Evolutionary conservation across 805 yeast species (phyloP).

Genomic region (Komagataella pastoris): DNA sequence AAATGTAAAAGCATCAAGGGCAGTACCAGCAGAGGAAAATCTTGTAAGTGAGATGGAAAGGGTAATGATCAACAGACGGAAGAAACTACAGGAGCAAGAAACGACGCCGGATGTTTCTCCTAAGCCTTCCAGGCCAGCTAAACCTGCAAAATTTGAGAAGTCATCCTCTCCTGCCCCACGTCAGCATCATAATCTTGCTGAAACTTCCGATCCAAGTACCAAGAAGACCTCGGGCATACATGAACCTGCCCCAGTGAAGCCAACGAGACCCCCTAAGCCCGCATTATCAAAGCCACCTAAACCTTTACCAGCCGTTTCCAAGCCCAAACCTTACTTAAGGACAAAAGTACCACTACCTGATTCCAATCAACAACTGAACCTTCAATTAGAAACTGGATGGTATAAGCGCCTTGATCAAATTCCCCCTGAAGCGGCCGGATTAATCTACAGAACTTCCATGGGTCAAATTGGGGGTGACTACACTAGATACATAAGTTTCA

Average conservation of each 20-base stretch:
- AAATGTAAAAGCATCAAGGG: neutral
- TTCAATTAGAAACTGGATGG: constrained; percentile 30
- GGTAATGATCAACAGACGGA: neutral
- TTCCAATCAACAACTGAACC: constrained; percentile 27
- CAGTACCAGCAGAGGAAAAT: neutral
- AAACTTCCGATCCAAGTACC: neutral
- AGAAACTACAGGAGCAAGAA: neutral
- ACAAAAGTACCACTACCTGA: constrained; percentile 18
- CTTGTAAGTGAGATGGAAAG: neutral
- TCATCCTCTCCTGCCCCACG: neutral
- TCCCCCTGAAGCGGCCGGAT: constrained; percentile 15
- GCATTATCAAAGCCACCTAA: neutral
- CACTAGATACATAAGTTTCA: constrained; percentile 20
- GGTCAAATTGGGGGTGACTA: constrained; percentile 15
- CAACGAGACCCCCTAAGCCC: neutral
- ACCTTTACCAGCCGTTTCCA: constrained; percentile 13
- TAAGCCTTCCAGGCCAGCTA: neutral
- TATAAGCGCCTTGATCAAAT: constrained; percentile 19
- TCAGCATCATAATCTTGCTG: neutral
- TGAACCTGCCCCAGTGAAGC: neutral
- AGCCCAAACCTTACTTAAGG: constrained; percentile 8
- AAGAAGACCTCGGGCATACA: neutral
- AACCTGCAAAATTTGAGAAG: neutral
- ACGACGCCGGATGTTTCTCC: neutral
- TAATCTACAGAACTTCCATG: constrained; percentile 18